phyloP scores from a whole-genome alignment of 2,329 filamentous ascomycete genomes.

The Penicillium sp. region DNA sequence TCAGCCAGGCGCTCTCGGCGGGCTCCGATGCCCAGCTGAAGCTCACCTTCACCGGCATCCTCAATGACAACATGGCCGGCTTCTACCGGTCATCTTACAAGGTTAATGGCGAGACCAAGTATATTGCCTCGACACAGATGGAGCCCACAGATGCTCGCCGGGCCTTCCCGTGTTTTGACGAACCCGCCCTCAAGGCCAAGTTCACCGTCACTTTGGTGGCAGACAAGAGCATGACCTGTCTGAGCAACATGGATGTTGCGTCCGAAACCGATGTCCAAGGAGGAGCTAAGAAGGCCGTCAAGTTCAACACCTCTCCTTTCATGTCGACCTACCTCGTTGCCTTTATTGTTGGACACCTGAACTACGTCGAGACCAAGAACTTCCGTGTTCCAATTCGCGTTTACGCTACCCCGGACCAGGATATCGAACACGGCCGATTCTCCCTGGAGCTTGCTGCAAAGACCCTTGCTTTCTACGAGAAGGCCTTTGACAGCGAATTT shows the following conservation, averaged over 20 bases:
- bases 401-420: slow-evolving; percentile 85
- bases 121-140: slow-evolving; percentile 91
- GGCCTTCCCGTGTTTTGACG: slow-evolving; percentile 95
- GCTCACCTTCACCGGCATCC: slow-evolving; percentile 71
- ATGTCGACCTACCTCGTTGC: slow-evolving; percentile 97
- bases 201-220: slow-evolving; percentile 90
- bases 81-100: slow-evolving; percentile 97
- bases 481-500: slow-evolving; percentile 84
- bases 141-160: slow-evolving; percentile 90
- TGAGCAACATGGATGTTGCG: slow-evolving; percentile 95
- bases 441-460: slow-evolving; percentile 84
- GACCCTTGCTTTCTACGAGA: slow-evolving; percentile 91
- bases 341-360: slow-evolving; percentile 90
- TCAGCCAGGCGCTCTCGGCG: slow-evolving; percentile 68
- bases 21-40: slow-evolving; percentile 75
- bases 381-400: slow-evolving; percentile 91
- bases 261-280: slow-evolving; percentile 71
- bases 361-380: slow-evolving; percentile 85
- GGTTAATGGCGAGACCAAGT: slow-evolving; percentile 73
- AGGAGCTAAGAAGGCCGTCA: slow-evolving; percentile 75
- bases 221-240: slow-evolving; percentile 82
- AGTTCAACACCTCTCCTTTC: slow-evolving; percentile 83
- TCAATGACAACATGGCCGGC: slow-evolving; percentile 95
- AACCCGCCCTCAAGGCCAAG: slow-evolving; percentile 87
- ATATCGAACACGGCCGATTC: slow-evolving; percentile 89